Conservation (phyloP, 169 alveolate genomes). For the Cryptosporidium bovis region DNA sequence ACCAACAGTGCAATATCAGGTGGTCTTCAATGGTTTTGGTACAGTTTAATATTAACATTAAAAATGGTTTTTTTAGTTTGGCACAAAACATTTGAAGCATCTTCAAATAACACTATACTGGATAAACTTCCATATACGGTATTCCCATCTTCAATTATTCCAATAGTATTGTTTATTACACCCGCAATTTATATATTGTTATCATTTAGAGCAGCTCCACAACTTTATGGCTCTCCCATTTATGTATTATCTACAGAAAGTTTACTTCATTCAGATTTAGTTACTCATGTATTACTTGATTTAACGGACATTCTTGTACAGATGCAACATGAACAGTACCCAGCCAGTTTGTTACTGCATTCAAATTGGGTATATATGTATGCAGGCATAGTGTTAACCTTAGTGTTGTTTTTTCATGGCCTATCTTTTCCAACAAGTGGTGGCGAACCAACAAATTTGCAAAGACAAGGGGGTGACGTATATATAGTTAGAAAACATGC, state of each 20-base stretch:
- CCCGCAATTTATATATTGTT: constrained; percentile 76
- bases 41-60: constrained; percentile 57
- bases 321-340: constrained; percentile 74
- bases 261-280: constrained; percentile 77
- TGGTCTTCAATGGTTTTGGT: constrained; percentile 75
- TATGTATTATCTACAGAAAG: constrained; percentile 76
- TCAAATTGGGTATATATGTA: constrained; percentile 77
- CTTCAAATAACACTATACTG: constrained; percentile 2
- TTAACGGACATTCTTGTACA: constrained; percentile 75
- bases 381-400: constrained; percentile 75
- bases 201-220: constrained; percentile 77
- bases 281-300: constrained; percentile 78
- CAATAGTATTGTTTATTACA: constrained; percentile 64
- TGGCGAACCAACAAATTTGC: constrained; percentile 71
- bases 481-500: constrained; percentile 79
- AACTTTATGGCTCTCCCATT: constrained; percentile 73
- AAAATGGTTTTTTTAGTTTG: constrained; percentile 62
- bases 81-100: constrained; percentile 52
- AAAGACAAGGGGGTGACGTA: constrained; percentile 75
- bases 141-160: constrained; percentile 69
- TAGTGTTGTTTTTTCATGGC: constrained; percentile 79
- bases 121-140: constrained; percentile 53
- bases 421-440: constrained; percentile 80
- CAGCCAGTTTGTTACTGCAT: constrained; percentile 69
- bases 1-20: constrained; percentile 71